Evolutionary conservation across 129 eudicot species (phyloP).

Genomic region (Arctium minus): DNA sequence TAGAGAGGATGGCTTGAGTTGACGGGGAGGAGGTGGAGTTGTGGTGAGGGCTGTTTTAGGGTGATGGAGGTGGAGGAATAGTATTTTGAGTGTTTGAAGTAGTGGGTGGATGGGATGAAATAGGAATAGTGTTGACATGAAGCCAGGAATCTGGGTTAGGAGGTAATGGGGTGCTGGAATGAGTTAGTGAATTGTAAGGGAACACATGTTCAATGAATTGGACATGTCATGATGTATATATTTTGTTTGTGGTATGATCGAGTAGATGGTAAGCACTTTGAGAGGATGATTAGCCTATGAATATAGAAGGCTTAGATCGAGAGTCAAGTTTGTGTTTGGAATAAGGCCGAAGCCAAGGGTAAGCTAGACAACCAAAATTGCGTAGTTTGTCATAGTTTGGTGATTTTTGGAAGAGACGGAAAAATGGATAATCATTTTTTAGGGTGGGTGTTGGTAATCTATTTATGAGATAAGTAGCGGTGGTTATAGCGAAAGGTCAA

Average conservation of each 20-base stretch:
- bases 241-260: not conserved
- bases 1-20: too few relatives aligned
- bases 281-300: not conserved
- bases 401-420: too few relatives aligned
- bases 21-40: not conserved
- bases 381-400: too few relatives aligned
- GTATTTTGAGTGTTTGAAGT: not conserved
- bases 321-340: not conserved
- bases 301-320: not conserved
- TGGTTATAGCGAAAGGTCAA: too few relatives aligned
- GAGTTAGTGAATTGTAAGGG: too few relatives aligned
- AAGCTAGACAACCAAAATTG: too few relatives aligned
- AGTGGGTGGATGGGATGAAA: not conserved
- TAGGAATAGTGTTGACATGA: too few relatives aligned
- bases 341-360: not conserved
- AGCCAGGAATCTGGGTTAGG: too few relatives aligned
- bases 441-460: too few relatives aligned
- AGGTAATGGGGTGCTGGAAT: too few relatives aligned
- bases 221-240: not conserved
- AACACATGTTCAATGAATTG: not conserved
- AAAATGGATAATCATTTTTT: too few relatives aligned
- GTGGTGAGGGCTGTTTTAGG: not conserved
- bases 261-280: not conserved
- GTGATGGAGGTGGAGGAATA: not conserved
- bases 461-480: too few relatives aligned